Percentiles rank a stretch among this genome's conserved stretches.
Conservation (phyloP, 2,329 filamentous ascomycete genomes). For the Metarhizium humberi region DNA sequence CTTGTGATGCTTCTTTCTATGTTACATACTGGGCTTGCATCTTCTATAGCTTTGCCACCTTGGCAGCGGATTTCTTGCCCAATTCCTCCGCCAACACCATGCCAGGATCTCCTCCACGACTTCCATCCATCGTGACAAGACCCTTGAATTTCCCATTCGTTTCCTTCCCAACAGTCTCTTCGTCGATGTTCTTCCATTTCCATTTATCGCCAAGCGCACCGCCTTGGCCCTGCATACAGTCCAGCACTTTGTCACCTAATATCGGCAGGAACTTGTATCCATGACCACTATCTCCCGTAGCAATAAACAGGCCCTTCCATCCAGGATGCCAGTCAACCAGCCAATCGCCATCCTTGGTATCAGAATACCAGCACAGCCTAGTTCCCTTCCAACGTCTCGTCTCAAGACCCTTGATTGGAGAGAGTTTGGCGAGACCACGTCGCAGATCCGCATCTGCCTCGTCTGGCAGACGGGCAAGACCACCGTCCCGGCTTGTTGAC, state of each 20-base stretch:
- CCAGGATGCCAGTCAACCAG: slow-evolving; percentile 60
- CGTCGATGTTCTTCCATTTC: slow-evolving; percentile 52
- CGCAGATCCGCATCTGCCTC: slow-evolving; percentile 56
- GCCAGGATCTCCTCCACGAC: slow-evolving; percentile 37
- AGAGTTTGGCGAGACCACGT: slow-evolving; percentile 47
- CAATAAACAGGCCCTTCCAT: slow-evolving; percentile 48
- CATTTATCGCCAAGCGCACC: slow-evolving; percentile 47
- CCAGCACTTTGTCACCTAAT: slow-evolving; percentile 51
- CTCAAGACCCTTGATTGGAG: slow-evolving; percentile 46
- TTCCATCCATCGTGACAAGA: slow-evolving; percentile 43
- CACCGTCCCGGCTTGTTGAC: slow-evolving; percentile 26
- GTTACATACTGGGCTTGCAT: background rate
- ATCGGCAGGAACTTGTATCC: slow-evolving; percentile 63
- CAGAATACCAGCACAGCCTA: slow-evolving; percentile 67
- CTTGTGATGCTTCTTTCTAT: background rate
- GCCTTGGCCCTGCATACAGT: slow-evolving; percentile 39
- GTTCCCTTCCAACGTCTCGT: slow-evolving; percentile 52
- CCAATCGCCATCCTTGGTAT: slow-evolving; percentile 64
- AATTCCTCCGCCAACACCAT: slow-evolving; percentile 37
- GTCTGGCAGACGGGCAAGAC: slow-evolving; percentile 38
- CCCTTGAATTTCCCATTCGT: slow-evolving; percentile 26
- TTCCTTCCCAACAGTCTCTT: slow-evolving; percentile 22
- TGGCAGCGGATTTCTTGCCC: slow-evolving; percentile 3
- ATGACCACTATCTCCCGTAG: slow-evolving; percentile 55
- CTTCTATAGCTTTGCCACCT: background rate